Conservation (phyloP, 2,329 filamentous ascomycete species). For the Colletotrichum tanaceti region DNA sequence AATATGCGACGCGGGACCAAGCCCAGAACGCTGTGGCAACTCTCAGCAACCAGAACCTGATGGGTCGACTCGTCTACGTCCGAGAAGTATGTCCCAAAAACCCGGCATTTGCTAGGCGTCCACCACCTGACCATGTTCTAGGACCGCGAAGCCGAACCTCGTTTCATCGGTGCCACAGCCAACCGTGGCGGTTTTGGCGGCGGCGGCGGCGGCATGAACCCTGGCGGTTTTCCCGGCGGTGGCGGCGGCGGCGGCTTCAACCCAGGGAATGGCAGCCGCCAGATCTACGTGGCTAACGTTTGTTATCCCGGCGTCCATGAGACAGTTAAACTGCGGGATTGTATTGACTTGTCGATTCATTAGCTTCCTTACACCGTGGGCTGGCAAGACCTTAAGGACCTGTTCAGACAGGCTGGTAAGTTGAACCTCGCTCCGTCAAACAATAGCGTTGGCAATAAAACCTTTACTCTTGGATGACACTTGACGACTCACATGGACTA, state of each 20-base stretch:
- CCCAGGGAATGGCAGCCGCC: constrained; percentile 74
- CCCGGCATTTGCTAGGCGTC: background rate
- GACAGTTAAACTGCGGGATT: constrained; percentile 38
- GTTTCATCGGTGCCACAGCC: constrained; percentile 83
- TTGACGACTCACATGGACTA: constrained; percentile 1
- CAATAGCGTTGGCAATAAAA: constrained; percentile 7
- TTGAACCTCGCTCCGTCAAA: constrained; percentile 42
- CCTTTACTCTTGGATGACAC: constrained; percentile 18
- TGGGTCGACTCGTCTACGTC: constrained; percentile 98
- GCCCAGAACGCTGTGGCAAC: constrained; percentile 96
- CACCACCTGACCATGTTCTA: constrained; percentile 52
- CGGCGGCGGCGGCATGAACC: constrained; percentile 67
- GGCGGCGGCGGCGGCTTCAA: constrained; percentile 63
- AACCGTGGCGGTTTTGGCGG: constrained; percentile 72
- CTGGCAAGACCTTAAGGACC: constrained; percentile 98
- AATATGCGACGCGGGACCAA: constrained; percentile 99
- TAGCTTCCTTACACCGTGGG: constrained; percentile 97
- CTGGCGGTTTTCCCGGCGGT: constrained; percentile 52
- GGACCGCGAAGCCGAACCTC: constrained; percentile 98
- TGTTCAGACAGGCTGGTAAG: constrained; percentile 98
- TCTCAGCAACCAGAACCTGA: constrained; percentile 98
- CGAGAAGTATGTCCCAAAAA: constrained; percentile 78
- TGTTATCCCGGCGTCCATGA: constrained; percentile 63
- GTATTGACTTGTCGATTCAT: constrained; percentile 46
- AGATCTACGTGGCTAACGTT: constrained; percentile 99